These are phyloP conservation scores for Tillandsia leiboldiana DNA, from an alignment of 176 grass and related monocot species.

Conservation along the genomic window DNA sequence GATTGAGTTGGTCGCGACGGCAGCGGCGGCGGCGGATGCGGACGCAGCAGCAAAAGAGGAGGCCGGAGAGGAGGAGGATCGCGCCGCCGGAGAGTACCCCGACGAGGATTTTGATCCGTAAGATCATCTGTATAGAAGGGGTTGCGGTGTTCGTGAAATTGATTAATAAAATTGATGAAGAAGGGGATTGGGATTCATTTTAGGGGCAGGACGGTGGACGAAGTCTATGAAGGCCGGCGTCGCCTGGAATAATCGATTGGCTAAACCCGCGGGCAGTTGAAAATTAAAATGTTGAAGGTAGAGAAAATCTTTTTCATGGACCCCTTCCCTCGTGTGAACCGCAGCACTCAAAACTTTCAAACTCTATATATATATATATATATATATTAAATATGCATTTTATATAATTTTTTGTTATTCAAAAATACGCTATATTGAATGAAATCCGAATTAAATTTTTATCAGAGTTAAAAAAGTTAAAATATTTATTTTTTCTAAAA, in stretches of 20 bases:
- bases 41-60: constrained; percentile 9
- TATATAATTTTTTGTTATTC: too few relatives aligned
- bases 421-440: too few relatives aligned
- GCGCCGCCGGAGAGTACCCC: constrained; percentile 14
- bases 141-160: background rate
- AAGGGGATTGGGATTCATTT: background rate
- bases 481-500: too few relatives aligned
- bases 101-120: constrained; percentile 35
- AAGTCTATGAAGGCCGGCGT: constrained; percentile 21
- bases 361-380: too few relatives aligned
- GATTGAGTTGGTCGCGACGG: constrained; percentile 8
- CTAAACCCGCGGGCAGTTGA: constrained; percentile 17
- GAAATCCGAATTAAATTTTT: too few relatives aligned
- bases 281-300: background rate
- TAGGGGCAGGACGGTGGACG: background rate
- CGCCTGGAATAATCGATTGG: constrained; percentile 11
- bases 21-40: background rate
- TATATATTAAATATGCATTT: too few relatives aligned
- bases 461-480: too few relatives aligned
- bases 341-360: too few relatives aligned
- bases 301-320: too few relatives aligned
- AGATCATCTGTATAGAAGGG: constrained; percentile 14
- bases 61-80: constrained; percentile 7
- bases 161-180: background rate
- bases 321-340: too few relatives aligned